These are phyloP conservation scores for Mangifera indica DNA, from an alignment of 345 rosid genomes.

Conservation along the genomic window DNA sequence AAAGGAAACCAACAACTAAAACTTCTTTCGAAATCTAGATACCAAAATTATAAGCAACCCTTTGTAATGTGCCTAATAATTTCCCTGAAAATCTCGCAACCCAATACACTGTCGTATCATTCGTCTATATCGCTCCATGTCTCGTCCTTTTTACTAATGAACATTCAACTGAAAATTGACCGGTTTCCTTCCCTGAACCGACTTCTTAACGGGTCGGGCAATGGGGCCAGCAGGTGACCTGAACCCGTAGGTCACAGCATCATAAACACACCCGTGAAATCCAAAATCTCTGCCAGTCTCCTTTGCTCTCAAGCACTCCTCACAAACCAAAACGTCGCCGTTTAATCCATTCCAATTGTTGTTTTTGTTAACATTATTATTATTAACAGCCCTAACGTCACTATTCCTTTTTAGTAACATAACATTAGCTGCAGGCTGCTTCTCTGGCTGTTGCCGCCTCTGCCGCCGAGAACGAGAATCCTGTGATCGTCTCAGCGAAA, in stretches of 20 bases:
- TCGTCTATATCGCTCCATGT: neutral
- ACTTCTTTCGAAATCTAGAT: no score
- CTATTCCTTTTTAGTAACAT: conserved; percentile 37
- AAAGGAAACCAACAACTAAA: no score
- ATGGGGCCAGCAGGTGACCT: conserved; percentile 48
- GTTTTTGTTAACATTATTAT: neutral
- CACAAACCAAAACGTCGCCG: conserved; percentile 26
- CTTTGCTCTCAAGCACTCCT: conserved; percentile 34
- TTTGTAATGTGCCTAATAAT: neutral
- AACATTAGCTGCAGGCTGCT: conserved; percentile 12
- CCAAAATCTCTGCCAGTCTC: conserved; percentile 23
- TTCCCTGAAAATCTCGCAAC: neutral
- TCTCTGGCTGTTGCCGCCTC: conserved; percentile 19
- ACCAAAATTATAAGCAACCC: no score
- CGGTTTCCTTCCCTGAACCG: no score
- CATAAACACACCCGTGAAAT: conserved; percentile 50
- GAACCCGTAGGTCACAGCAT: conserved; percentile 42
- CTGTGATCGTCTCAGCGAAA: conserved; percentile 32
- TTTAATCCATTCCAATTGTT: neutral
- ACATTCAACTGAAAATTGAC: no score
- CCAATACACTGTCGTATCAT: neutral
- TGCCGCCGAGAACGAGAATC: conserved; percentile 34
- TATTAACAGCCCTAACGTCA: neutral
- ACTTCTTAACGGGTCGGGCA: conserved; percentile 43
- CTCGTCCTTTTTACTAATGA: neutral